Conservation (phyloP, 2,329 filamentous ascomycete genomes). For the Penicillium concentricum region DNA sequence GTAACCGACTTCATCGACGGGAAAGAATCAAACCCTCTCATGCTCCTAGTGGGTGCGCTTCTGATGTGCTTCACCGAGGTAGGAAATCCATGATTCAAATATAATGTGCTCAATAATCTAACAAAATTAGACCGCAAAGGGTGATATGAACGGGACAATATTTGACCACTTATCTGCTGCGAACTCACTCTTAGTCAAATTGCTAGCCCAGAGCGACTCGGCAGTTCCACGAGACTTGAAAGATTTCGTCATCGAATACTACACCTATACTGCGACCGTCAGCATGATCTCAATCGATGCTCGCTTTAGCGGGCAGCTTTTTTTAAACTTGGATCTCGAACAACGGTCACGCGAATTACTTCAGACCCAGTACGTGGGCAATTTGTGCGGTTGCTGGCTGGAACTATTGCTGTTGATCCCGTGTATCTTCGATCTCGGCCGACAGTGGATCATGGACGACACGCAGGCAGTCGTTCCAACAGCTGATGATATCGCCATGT, state of each 20-base stretch:
- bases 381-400: slow-evolving; percentile 33
- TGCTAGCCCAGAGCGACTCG: slow-evolving; percentile 35
- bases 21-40: slow-evolving; percentile 35
- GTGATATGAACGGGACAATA: slow-evolving; percentile 48
- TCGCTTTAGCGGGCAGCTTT: slow-evolving; percentile 27
- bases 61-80: slow-evolving; percentile 52
- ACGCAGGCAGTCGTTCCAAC: slow-evolving; percentile 27
- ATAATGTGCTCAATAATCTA: not conserved
- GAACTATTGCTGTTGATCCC: slow-evolving; percentile 32
- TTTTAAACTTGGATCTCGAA: slow-evolving; percentile 46
- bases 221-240: slow-evolving; percentile 40
- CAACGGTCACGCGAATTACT: slow-evolving; percentile 34
- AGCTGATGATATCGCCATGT: slow-evolving; percentile 46
- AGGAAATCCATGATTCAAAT: not conserved
- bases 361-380: slow-evolving; percentile 29
- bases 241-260: slow-evolving; percentile 51
- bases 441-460: slow-evolving; percentile 36
- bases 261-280: slow-evolving; percentile 48
- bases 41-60: slow-evolving; percentile 47
- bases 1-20: slow-evolving; percentile 33
- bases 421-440: slow-evolving; percentile 32
- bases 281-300: slow-evolving; percentile 50
- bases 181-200: slow-evolving; percentile 41
- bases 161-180: slow-evolving; percentile 50
- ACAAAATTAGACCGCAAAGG: slow-evolving; percentile 39